A percentile compares a stretch with the other conserved stretches of the same genome.
phyloP scores from a whole-genome alignment of 1,284 basidiomycete species.

The Ganoderma sp. region DNA sequence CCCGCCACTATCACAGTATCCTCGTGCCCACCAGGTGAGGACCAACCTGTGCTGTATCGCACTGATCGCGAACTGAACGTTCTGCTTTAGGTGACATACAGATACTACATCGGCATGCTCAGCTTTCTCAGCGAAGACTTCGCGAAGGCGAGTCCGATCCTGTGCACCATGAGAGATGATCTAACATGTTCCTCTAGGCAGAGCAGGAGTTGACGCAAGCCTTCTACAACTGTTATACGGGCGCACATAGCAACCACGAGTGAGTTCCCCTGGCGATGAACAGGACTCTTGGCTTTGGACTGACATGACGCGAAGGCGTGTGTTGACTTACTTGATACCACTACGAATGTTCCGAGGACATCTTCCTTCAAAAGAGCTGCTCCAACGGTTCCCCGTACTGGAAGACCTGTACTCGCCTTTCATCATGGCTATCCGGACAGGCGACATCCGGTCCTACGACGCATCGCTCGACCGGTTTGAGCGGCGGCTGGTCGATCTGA shows the following conservation, averaged over 20 bases:
- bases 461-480: constrained; percentile 72
- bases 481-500: constrained; percentile 77
- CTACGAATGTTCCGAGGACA: constrained; percentile 86
- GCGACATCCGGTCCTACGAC: constrained; percentile 86
- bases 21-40: constrained; percentile 84
- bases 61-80: constrained; percentile 8
- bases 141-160: constrained; percentile 57
- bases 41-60: constrained; percentile 4
- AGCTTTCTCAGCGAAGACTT: constrained; percentile 94
- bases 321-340: constrained; percentile 89
- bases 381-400: constrained; percentile 76
- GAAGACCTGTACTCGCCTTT: constrained; percentile 82
- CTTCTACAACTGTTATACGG: constrained; percentile 78
- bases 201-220: constrained; percentile 84
- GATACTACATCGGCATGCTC: constrained; percentile 94
- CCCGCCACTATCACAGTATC: constrained; percentile 78
- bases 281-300: not conserved
- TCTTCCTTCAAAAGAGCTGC: constrained; percentile 73
- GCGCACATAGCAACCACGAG: constrained; percentile 80
- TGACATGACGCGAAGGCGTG: constrained; percentile 60
- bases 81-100: constrained; percentile 74
- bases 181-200: constrained; percentile 52
- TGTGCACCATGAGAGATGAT: not conserved
- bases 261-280: constrained; percentile 45
- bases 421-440: constrained; percentile 74